phyloP scores from a whole-genome alignment of 129 eudicot species.

The Flaveria sonorensis region DNA sequence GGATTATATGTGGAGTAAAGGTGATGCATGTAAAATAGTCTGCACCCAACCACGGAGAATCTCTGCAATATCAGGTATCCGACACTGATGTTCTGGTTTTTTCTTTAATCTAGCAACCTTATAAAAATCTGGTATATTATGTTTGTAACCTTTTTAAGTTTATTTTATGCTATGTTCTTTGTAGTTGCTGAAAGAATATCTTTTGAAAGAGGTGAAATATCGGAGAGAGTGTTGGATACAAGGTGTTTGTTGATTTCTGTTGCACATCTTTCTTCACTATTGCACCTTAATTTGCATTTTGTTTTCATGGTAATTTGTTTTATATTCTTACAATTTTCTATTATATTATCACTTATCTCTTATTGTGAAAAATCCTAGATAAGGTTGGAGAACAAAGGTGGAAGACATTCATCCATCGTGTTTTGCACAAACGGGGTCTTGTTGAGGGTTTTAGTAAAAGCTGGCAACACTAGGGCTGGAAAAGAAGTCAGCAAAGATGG shows the following conservation, averaged over 20 bases:
- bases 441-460: conserved; percentile 71
- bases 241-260: conserved; percentile 43
- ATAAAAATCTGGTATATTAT: background rate
- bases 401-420: conserved; percentile 78
- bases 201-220: conserved; percentile 83
- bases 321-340: conserved; percentile 6
- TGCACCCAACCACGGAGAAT: conserved; percentile 96
- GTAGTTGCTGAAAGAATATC: conserved; percentile 95
- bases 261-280: background rate
- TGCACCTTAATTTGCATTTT: conserved; percentile 6
- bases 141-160: conserved; percentile 15
- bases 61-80: conserved; percentile 86
- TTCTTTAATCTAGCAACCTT: conserved; percentile 10
- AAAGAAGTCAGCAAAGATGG: conserved; percentile 40
- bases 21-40: conserved; percentile 81
- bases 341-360: background rate
- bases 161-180: conserved; percentile 25
- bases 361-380: conserved; percentile 53
- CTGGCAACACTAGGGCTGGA: conserved; percentile 44
- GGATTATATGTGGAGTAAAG: conserved; percentile 83
- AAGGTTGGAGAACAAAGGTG: conserved; percentile 91
- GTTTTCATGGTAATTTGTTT: conserved; percentile 7
- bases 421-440: conserved; percentile 97
- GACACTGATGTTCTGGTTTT: conserved; percentile 2
- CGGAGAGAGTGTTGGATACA: conserved; percentile 94